phyloP scores from a whole-genome alignment of 306 rosid genomes.

The Pyrus bretschneideri region DNA sequence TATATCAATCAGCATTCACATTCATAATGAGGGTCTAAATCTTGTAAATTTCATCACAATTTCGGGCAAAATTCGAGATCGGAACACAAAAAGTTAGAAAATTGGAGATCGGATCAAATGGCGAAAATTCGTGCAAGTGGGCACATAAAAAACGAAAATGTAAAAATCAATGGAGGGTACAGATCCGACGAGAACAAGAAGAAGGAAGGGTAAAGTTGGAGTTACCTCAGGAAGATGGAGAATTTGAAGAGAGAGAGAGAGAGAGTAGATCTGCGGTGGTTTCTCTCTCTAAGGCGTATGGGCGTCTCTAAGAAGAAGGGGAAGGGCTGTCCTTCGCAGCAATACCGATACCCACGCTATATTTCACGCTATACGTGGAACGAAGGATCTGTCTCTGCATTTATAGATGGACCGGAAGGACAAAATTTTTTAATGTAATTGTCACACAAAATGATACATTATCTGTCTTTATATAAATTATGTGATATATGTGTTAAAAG shows the following conservation, averaged over 20 bases:
- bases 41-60: neutral
- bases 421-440: too few relatives aligned
- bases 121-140: neutral
- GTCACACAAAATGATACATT: too few relatives aligned
- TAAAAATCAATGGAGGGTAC: neutral
- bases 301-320: neutral
- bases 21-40: neutral
- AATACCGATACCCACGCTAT: neutral
- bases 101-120: conserved; percentile 1
- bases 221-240: conserved; percentile 30
- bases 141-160: neutral
- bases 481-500: too few relatives aligned
- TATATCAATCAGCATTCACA: neutral
- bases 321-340: conserved; percentile 11
- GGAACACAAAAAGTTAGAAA: neutral
- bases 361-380: neutral
- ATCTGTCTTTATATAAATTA: too few relatives aligned
- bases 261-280: neutral
- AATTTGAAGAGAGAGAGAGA: neutral
- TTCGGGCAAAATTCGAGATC: neutral
- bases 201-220: neutral
- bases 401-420: neutral
- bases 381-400: neutral
- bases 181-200: neutral
- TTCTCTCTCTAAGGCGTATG: neutral